These are phyloP conservation scores for Boletus subcaerulescens DNA, from an alignment of 768 basidiomycete species.

Conservation along the genomic window DNA sequence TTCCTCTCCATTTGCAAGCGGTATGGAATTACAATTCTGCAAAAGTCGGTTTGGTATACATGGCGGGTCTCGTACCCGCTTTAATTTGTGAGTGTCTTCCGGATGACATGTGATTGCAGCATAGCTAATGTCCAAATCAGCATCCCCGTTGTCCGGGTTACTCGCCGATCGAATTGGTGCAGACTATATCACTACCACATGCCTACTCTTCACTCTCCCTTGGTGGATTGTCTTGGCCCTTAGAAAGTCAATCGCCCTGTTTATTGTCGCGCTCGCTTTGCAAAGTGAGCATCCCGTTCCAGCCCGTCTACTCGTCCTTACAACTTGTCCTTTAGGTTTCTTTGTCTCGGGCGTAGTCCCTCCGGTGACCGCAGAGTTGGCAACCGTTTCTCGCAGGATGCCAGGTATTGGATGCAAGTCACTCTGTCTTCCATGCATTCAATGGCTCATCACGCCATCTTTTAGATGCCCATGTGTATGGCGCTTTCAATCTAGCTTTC, in stretches of 20 bases:
- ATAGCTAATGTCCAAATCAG: slow-evolving; percentile 30
- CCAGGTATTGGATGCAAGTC: slow-evolving; percentile 67
- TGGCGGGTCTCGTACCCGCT: slow-evolving; percentile 62
- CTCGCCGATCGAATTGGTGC: slow-evolving; percentile 54
- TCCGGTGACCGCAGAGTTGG: slow-evolving; percentile 65
- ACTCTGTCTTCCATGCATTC: background rate
- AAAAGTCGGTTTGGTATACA: slow-evolving; percentile 62
- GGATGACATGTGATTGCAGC: background rate
- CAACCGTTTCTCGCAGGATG: slow-evolving; percentile 51
- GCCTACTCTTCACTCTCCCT: slow-evolving; percentile 52
- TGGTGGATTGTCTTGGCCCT: slow-evolving; percentile 62
- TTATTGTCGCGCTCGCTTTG: slow-evolving; percentile 40
- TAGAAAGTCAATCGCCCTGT: slow-evolving; percentile 47
- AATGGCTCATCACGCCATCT: background rate
- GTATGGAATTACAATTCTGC: slow-evolving; percentile 47
- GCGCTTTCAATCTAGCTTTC: slow-evolving; percentile 69
- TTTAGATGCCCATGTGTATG: slow-evolving; percentile 71
- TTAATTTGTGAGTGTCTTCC: slow-evolving; percentile 52
- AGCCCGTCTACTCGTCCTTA: background rate
- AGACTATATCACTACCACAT: slow-evolving; percentile 50
- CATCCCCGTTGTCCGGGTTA: slow-evolving; percentile 58
- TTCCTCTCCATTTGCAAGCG: slow-evolving; percentile 52
- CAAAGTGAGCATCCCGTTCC: slow-evolving; percentile 43
- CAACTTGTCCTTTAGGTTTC: slow-evolving; percentile 44
- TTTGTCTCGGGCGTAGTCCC: slow-evolving; percentile 58